Conservation (phyloP, 208 protist species). For the Willaertia magna region DNA sequence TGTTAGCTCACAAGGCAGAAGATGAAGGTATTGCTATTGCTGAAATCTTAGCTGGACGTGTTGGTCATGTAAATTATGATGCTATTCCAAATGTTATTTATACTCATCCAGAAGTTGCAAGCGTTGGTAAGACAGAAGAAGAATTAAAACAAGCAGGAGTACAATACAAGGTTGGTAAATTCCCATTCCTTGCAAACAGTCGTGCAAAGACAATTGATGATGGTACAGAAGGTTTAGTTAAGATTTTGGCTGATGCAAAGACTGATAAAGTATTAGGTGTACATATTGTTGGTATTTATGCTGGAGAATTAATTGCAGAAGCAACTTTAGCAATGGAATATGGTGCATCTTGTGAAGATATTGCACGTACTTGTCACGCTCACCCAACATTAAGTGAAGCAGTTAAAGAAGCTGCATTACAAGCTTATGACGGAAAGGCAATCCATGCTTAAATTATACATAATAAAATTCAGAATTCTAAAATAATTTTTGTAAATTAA, state of each 20-base stretch:
- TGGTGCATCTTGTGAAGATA: constrained; percentile 87
- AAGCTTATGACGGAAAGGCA: constrained; percentile 75
- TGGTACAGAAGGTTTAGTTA: constrained; percentile 86
- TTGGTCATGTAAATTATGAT: constrained; percentile 92
- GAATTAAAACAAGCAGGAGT: constrained; percentile 78
- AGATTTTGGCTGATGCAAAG: constrained; percentile 82
- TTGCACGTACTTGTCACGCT: constrained; percentile 95
- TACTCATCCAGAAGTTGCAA: constrained; percentile 96
- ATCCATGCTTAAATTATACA: constrained; percentile 94
- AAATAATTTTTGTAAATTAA: no score
- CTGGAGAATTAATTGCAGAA: constrained; percentile 95
- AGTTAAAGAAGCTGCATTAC: constrained; percentile 95
- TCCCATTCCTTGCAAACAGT: constrained; percentile 93
- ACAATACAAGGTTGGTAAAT: constrained; percentile 90
- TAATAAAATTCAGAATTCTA: no score
- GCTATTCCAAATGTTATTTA: constrained; percentile 97
- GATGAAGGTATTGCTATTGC: constrained; percentile 91
- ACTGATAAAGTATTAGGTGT: constrained; percentile 93
- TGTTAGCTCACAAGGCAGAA: constrained; percentile 99
- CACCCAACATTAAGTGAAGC: constrained; percentile 96
- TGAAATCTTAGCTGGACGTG: constrained; percentile 73
- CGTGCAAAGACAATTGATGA: constrained; percentile 86
- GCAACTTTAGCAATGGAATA: constrained; percentile 93
- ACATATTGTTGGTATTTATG: constrained; percentile 88
- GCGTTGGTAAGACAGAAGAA: constrained; percentile 92